These are phyloP conservation scores for Tremella yokohamensis DNA, from an alignment of 768 basidiomycete species.

Conservation along the genomic window DNA sequence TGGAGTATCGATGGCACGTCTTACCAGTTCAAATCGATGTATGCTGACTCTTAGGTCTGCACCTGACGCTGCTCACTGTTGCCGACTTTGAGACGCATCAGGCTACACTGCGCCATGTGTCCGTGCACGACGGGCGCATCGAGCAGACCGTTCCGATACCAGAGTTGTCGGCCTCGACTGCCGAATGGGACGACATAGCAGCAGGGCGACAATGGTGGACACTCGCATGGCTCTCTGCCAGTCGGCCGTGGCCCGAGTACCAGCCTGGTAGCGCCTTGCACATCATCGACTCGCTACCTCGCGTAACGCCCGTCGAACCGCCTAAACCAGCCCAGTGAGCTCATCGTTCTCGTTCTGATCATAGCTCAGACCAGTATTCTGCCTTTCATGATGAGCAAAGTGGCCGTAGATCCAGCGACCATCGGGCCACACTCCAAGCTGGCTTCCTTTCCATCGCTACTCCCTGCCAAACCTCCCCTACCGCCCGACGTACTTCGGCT, in stretches of 20 bases:
- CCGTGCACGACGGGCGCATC: slow-evolving; percentile 33
- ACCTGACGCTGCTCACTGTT: slow-evolving; percentile 23
- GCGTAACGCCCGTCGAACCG: slow-evolving; percentile 31
- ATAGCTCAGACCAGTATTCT: slow-evolving; percentile 7
- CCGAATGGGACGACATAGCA: background rate
- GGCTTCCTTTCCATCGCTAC: slow-evolving; percentile 26
- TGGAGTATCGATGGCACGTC: slow-evolving; percentile 39
- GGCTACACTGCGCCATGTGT: slow-evolving; percentile 27
- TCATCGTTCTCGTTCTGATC: background rate
- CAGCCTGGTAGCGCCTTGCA: slow-evolving; percentile 29
- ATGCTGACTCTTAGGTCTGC: slow-evolving; percentile 19
- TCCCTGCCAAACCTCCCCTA: slow-evolving; percentile 12
- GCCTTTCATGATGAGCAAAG: slow-evolving; percentile 22
- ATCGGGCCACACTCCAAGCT: slow-evolving; percentile 20
- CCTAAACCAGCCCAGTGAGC: slow-evolving; percentile 37
- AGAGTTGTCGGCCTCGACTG: background rate
- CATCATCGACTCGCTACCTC: slow-evolving; percentile 37
- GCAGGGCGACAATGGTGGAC: slow-evolving; percentile 15
- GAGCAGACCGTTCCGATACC: background rate
- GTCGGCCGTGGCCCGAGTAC: slow-evolving; percentile 12
- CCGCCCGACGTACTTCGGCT: slow-evolving; percentile 28
- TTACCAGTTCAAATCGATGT: too few relatives aligned
- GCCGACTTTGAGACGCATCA: background rate
- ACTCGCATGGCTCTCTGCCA: slow-evolving; percentile 26
- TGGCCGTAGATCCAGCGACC: slow-evolving; percentile 7